Conservation (phyloP, 192 early-diverging fungal genomes). For the Geosiphon pyriformis region DNA sequence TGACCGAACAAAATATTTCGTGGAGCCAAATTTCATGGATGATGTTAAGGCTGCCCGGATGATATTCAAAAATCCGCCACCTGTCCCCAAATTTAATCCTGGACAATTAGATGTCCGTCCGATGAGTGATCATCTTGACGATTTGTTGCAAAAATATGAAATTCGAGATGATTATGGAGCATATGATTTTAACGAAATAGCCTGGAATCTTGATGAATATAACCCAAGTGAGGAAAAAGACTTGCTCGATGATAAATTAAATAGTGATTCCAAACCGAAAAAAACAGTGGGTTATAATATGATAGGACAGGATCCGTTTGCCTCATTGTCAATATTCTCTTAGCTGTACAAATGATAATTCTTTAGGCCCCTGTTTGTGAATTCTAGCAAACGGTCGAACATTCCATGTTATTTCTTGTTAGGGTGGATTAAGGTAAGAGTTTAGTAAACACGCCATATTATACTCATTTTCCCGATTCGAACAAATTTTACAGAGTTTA, state of each 20-base stretch:
- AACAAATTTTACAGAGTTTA: too few relatives aligned
- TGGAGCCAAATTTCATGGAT: not conserved
- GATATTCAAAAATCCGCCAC: not conserved
- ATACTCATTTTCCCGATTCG: too few relatives aligned
- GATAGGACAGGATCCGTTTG: not conserved
- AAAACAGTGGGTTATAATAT: not conserved
- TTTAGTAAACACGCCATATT: too few relatives aligned
- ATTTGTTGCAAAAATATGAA: not conserved
- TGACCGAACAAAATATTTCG: not conserved
- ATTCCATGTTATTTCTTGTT: too few relatives aligned
- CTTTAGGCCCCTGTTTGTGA: too few relatives aligned
- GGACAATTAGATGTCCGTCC: not conserved
- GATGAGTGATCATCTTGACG: not conserved
- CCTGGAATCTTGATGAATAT: not conserved
- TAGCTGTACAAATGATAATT: too few relatives aligned
- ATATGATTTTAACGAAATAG: not conserved
- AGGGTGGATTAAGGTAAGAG: too few relatives aligned
- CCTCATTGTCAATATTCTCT: too few relatives aligned
- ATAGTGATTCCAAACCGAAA: not conserved
- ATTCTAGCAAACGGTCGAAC: too few relatives aligned
- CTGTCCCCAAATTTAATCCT: not conserved
- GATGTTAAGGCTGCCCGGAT: not conserved
- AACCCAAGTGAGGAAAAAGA: not conserved
- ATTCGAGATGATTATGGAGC: not conserved
- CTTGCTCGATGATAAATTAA: not conserved